Base-by-base conservation (phyloP, 805 yeast genomes). In the Pichia ethanolica region DNA sequence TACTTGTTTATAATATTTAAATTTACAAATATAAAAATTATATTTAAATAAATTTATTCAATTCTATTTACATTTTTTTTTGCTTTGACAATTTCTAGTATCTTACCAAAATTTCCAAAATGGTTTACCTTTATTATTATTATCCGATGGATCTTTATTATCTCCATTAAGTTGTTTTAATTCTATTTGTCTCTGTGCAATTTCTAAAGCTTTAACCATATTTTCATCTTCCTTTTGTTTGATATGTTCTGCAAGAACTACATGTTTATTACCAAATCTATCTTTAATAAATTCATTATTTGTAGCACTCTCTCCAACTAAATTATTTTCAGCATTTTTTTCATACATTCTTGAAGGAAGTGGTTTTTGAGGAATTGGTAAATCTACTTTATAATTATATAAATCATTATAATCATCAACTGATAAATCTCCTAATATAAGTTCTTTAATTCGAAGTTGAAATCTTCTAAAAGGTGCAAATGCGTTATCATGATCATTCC, bases 401-500 rank as follows among this genome's bases (percentile, higher is more conserved):
- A 88, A 70, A 59, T 87, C 95, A 42, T 78, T 79, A 57, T 71
- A 71, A 58, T 87, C 90, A 53, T 75, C 75, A 9, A 74, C 79
- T 5, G 76, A 65, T 50, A 88, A 69, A 20, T 66, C 66, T 1
- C 85, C 84, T n/a, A 74, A 53, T 3, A 84, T 42, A 47, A 62
- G 56, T 54, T 81, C 82, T 59, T 86, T 78, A 42, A 75, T 42
- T 37, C 75, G 66, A 40, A 87, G 72, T 54, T 87, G 81, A 28
- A 72, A 63, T 45, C 91, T 66, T 63, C 86, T 81, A 45, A 85
- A 79, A 39, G 76, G 79, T 11, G 88, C 75, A 66, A 87, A 81
- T 7, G 84, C 80, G 59, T 87, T 82, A 50, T 87, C 91, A 54
- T 78, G 77, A 51, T 87, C 93, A 60, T 88, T 86, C 96, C 96